These are phyloP conservation scores for Monilinia fructicola DNA, from an alignment of 2,329 filamentous ascomycete genomes.

Conservation along the genomic window DNA sequence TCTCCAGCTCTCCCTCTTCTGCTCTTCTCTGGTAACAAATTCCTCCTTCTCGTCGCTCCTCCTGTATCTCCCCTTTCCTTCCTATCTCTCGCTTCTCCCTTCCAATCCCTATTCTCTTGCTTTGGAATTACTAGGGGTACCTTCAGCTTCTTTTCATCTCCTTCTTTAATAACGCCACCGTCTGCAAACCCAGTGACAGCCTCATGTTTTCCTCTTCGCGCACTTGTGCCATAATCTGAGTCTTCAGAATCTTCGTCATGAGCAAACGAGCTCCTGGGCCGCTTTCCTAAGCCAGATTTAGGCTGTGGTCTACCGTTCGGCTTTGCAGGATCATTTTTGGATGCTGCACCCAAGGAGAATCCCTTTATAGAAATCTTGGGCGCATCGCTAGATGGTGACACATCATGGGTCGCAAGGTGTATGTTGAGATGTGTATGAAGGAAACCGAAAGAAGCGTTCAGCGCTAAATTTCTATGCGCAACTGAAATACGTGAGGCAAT, in stretches of 20 bases:
- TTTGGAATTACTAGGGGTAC: conserved; percentile 56
- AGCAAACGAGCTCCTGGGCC: conserved; percentile 45
- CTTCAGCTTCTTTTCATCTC: conserved; percentile 36
- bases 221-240: conserved; percentile 49
- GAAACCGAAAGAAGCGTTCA: neutral
- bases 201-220: conserved; percentile 44
- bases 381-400: conserved; percentile 35
- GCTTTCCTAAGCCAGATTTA: conserved; percentile 43
- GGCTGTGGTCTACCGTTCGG: conserved; percentile 35
- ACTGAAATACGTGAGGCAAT: neutral
- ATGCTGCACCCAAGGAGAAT: conserved; percentile 44
- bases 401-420: conserved; percentile 28
- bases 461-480: neutral
- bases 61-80: conserved; percentile 45
- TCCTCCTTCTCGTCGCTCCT: conserved; percentile 45
- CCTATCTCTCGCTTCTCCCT: conserved; percentile 49
- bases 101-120: conserved; percentile 63
- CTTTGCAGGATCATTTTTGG: conserved; percentile 33
- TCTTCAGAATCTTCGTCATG: conserved; percentile 57
- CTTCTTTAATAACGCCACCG: conserved; percentile 46
- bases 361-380: conserved; percentile 42
- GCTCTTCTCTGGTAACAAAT: conserved; percentile 56
- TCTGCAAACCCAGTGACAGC: conserved; percentile 52
- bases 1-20: conserved; percentile 46
- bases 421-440: neutral